phyloP scores from a whole-genome alignment of 805 yeast species.

The Kazachstania psychrophila region DNA sequence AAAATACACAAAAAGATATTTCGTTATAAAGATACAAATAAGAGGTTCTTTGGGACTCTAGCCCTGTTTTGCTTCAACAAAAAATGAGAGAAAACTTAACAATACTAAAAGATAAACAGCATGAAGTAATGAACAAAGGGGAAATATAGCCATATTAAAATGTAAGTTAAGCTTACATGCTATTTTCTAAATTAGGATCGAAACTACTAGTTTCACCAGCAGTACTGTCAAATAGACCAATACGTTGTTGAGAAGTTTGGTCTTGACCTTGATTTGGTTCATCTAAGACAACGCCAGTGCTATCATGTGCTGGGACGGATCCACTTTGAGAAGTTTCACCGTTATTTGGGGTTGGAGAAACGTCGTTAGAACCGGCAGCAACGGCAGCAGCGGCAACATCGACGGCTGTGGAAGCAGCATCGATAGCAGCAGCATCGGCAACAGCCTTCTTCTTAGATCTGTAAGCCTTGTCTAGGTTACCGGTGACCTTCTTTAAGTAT shows the following conservation, averaged over 20 bases:
- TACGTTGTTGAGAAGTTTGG: constrained; percentile 4
- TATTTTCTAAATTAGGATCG: constrained; percentile 18
- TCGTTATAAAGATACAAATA: too few species aligned
- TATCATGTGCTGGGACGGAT: neutral
- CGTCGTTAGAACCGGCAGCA: neutral
- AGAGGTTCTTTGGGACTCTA: too few species aligned
- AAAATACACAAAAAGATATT: too few species aligned
- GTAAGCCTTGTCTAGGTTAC: constrained; percentile 58
- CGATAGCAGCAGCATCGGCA: neutral
- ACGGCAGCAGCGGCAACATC: neutral
- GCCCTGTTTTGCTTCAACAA: too few species aligned
- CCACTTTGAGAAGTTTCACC: constrained; percentile 3
- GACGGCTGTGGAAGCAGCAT: neutral
- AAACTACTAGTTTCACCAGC: constrained; percentile 14
- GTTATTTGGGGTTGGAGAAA: constrained; percentile 4
- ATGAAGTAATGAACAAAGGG: too few species aligned
- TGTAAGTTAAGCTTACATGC: constrained; percentile 7
- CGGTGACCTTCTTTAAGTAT: constrained; percentile 77
- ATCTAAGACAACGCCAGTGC: constrained; percentile 1
- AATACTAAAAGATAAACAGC: too few species aligned
- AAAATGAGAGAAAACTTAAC: too few species aligned
- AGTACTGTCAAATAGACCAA: constrained; percentile 11
- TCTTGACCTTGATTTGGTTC: neutral
- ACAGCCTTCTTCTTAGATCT: constrained; percentile 28
- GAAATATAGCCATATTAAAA: neutral